Conservation (phyloP, 495 filamentous ascomycete species). For the Friedmanniomyces simplex region DNA sequence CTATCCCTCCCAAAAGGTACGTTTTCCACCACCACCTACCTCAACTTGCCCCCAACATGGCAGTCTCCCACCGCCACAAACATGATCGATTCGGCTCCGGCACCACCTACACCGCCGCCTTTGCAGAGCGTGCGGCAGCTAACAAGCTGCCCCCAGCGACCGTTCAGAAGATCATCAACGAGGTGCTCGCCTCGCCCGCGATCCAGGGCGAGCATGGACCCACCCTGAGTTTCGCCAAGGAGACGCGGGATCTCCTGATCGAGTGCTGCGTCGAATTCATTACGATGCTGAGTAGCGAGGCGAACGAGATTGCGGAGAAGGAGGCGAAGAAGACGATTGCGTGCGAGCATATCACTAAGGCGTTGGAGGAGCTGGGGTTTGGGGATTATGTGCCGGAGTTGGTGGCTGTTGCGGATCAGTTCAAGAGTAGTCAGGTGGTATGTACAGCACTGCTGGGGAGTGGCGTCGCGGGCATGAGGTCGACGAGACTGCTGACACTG, state of each 20-base stretch:
- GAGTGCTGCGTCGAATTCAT: slow-evolving; percentile 99
- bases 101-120: slow-evolving; percentile 8
- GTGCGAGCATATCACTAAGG: slow-evolving; percentile 90
- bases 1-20: slow-evolving; percentile 88
- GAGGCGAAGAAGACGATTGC: slow-evolving; percentile 98
- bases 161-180: slow-evolving; percentile 93
- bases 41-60: not conserved
- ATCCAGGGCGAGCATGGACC: slow-evolving; percentile 28
- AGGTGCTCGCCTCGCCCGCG: slow-evolving; percentile 61
- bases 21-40: too few relatives aligned
- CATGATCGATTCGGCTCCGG: not conserved
- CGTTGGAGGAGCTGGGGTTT: slow-evolving; percentile 81
- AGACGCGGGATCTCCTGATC: slow-evolving; percentile 88
- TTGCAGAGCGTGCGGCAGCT: slow-evolving; percentile 5
- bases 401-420: slow-evolving; percentile 75
- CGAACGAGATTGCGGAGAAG: slow-evolving; percentile 96
- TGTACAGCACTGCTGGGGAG: slow-evolving; percentile 15
- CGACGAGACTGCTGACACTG: not conserved
- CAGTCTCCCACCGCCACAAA: not conserved
- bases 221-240: slow-evolving; percentile 70
- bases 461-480: not conserved
- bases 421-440: slow-evolving; percentile 88
- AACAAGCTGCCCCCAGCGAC: slow-evolving; percentile 50
- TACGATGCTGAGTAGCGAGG: slow-evolving; percentile 90
- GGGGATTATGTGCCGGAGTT: slow-evolving; percentile 80